Base-by-base conservation (phyloP, 257 asterid genomes). In the Penstemon barbatus region DNA sequence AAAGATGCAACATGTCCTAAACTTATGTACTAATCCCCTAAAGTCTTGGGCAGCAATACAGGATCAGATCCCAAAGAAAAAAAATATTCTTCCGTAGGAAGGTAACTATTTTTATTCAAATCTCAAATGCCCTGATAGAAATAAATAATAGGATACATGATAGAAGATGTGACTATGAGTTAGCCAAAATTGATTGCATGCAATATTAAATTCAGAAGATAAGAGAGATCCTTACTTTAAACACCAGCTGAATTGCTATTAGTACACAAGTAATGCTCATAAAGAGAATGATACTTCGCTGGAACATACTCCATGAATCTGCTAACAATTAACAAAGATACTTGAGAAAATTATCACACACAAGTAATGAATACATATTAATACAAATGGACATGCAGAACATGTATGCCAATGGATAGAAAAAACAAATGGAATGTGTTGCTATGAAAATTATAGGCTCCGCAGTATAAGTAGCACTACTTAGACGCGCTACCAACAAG, bases 241-340 rank as follows among this genome's bases (percentile, higher is more conserved):
- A 75, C 55, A 36, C 69, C 78, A 71, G 76, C 77, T 37, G 82
- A 77, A 53, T 71, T 78, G 56, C 71, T 68, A 71, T 72, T 78
- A 66, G 67, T 51, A 66, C 76, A 40, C 69, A 90, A 66, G 77
- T 76, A 79, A 48, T 78, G 87, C 63, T 94, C 97, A 36, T 94
- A 94, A 50, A 88, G 44, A 71, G 91, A 68, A 39, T 57, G 92
- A 68, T 82, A 94, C 77, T 86, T 94, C 5, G 72, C 84, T 4
- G 99, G 99, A 71, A 94, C 75, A 48, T 80, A 91, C 37, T 83
- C 84, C 85, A 87, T 91, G 92, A 94, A 94, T 76, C 99, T 94
- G 93, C 77, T 72, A 63, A 76, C 60, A 63, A 73, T 51, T 57
- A 19, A 71, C 62, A 68, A 70, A 73, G 54, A 64, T 70, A 41